Base-by-base conservation (phyloP, 2,329 filamentous ascomycete species). In the Beauveria asiatica region DNA sequence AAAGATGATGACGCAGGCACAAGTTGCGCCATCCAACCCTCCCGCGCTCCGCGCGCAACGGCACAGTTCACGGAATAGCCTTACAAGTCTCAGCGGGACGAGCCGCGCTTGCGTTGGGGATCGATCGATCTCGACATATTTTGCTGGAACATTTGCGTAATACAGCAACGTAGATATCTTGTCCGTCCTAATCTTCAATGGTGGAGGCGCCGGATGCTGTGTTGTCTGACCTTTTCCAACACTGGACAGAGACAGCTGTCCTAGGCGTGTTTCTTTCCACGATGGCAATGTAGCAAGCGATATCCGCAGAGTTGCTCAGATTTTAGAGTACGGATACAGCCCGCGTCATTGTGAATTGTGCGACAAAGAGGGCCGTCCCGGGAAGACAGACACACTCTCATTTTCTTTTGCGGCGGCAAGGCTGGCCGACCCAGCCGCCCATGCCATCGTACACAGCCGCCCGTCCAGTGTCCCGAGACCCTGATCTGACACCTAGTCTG, bases 241-340 rank as follows among this genome's bases (percentile, higher is more conserved):
- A 46, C 53, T 3, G 13, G 23, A 46, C 37, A 57, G 54, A 57
- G 54, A 57, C 54, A 57, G 11, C n/a, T 57, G 54, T 37, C 23
- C 42, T 39, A 10, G 53, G 42, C n/a, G 10, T 46, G 42, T 57
- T 48, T 57, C 54, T 57, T 49, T 44, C 42, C 44, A 48, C 42
- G 27, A 16, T 6, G 33, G 16, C 42, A 46, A 48, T 25, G 6
- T 37, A 16, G 33, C 33, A 11, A 37, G 33, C 33, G 11, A 37
- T 37, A 37, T 37, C 33, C 33, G 33, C 13, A 16, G n/a, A 23
- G 11, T 21, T 11, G 30, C 23, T 13, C 19, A 21, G 11, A 6
- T n/a, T 42, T 7, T n/a, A 25, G 50, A 23, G 27, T 21, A n/a
- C n/a, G n/a, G n/a, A n/a, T n/a, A 39, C 19, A 39, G 50, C 33